These are phyloP conservation scores for Catharanthus roseus DNA, from an alignment of 257 asterid species.

Conservation along the genomic window DNA sequence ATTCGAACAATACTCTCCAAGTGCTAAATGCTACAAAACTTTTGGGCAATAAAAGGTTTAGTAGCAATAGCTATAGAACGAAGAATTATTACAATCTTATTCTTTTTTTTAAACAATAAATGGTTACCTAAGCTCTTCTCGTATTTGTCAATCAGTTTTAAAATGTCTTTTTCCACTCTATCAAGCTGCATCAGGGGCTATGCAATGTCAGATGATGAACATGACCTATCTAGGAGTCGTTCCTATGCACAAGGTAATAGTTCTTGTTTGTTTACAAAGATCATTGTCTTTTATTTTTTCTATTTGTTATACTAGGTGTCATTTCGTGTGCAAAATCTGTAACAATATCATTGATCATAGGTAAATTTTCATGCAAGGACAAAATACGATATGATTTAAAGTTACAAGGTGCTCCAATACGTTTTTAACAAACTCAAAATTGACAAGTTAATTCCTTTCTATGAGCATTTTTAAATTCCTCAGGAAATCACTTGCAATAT, in stretches of 20 bases:
- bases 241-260: constrained; percentile 91
- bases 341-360: constrained; percentile 29
- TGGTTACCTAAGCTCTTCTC: neutral
- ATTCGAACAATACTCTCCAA: neutral
- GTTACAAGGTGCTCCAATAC: constrained; percentile 93
- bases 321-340: constrained; percentile 16
- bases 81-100: neutral
- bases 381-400: constrained; percentile 93
- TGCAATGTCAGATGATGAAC: constrained; percentile 95
- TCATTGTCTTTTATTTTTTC: neutral
- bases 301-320: neutral
- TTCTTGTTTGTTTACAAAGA: constrained; percentile 1
- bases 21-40: neutral
- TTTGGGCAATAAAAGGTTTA: neutral
- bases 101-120: neutral
- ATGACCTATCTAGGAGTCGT: constrained; percentile 82
- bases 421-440: constrained; percentile 86
- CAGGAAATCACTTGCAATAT: neutral
- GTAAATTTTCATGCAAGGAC: constrained; percentile 92
- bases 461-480: neutral
- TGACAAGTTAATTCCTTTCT: constrained; percentile 48
- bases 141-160: constrained; percentile 1
- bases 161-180: constrained; percentile 2
- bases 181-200: constrained; percentile 94
- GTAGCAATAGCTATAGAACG: neutral